Evolutionary conservation across 768 basidiomycete genomes (phyloP).

Genomic region (Coprinopsis marcescibilis): DNA sequence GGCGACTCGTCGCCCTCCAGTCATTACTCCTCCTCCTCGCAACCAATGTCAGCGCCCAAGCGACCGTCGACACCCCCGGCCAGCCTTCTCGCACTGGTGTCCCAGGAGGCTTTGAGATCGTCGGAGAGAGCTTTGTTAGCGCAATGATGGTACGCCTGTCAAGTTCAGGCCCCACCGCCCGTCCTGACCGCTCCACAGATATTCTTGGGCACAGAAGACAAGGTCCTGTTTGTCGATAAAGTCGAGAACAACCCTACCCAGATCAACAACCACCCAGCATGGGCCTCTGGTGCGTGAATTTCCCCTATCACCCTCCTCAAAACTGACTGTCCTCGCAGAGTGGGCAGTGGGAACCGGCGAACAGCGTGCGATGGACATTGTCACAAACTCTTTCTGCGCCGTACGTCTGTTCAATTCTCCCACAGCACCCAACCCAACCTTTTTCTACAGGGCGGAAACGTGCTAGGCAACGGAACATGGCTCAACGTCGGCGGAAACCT

Average conservation of each 20-base stretch:
- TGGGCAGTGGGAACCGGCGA: conserved; percentile 61
- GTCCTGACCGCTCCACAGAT: conserved; percentile 36
- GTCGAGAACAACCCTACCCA: conserved; percentile 67
- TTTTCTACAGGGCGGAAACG: too few relatives aligned
- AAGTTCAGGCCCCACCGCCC: background rate
- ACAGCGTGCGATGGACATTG: conserved; percentile 64
- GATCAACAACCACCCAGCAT: conserved; percentile 67
- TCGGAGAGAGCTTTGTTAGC: conserved; percentile 10
- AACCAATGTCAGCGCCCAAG: too few relatives aligned
- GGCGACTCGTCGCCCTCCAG: too few relatives aligned
- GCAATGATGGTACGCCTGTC: conserved; percentile 18
- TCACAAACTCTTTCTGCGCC: conserved; percentile 76
- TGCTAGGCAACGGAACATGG: too few relatives aligned
- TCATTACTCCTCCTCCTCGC: too few relatives aligned
- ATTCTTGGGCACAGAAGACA: conserved; percentile 75
- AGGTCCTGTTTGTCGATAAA: conserved; percentile 89
- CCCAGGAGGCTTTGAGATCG: conserved; percentile 13
- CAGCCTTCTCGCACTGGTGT: conserved; percentile 6
- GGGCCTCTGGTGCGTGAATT: conserved; percentile 64
- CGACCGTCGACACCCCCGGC: too few relatives aligned
- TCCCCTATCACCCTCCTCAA: background rate
- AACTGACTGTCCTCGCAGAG: background rate
- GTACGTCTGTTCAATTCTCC: conserved; percentile 76
- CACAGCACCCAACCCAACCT: conserved; percentile 78
- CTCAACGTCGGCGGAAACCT: too few relatives aligned